These are phyloP conservation scores for Botrytis galanthina DNA, from an alignment of 2,329 filamentous ascomycete species.

Conservation along the genomic window DNA sequence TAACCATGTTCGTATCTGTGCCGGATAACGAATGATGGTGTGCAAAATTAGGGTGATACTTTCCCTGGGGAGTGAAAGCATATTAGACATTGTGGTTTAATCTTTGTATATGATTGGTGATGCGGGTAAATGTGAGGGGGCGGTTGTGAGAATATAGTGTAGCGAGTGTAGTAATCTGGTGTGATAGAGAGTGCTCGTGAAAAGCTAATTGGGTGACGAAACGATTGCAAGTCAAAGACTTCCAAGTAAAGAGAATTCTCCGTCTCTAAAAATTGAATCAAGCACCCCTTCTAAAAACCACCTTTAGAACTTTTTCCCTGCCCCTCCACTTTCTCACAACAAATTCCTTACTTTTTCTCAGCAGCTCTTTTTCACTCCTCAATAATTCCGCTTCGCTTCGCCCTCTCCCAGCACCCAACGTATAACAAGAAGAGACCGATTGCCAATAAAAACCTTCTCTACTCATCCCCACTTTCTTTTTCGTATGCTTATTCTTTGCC, in stretches of 20 bases:
- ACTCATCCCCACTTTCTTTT: neutral
- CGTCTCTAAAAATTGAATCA: neutral
- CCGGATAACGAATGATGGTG: neutral
- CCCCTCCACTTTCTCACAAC: constrained; percentile 1
- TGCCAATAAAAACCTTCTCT: constrained; percentile 17
- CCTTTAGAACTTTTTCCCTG: neutral
- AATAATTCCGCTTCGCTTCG: constrained; percentile 5
- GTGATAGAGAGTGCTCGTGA: neutral
- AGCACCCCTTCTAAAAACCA: neutral
- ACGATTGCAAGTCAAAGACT: neutral
- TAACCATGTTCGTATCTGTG: constrained; percentile 5
- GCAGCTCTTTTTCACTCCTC: constrained; percentile 1
- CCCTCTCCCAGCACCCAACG: neutral
- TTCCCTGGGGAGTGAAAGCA: neutral
- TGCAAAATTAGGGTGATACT: neutral
- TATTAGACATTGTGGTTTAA: neutral
- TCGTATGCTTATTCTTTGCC: neutral
- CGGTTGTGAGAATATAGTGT: neutral
- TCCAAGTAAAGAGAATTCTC: neutral
- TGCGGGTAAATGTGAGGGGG: neutral
- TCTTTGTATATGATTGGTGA: neutral
- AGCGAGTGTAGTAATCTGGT: neutral
- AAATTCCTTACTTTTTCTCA: constrained; percentile 11
- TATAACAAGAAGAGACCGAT: constrained; percentile 11
- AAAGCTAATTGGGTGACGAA: neutral